phyloP scores from a whole-genome alignment of 2,329 filamentous ascomycete genomes.

The Sporothrix brasiliensis region DNA sequence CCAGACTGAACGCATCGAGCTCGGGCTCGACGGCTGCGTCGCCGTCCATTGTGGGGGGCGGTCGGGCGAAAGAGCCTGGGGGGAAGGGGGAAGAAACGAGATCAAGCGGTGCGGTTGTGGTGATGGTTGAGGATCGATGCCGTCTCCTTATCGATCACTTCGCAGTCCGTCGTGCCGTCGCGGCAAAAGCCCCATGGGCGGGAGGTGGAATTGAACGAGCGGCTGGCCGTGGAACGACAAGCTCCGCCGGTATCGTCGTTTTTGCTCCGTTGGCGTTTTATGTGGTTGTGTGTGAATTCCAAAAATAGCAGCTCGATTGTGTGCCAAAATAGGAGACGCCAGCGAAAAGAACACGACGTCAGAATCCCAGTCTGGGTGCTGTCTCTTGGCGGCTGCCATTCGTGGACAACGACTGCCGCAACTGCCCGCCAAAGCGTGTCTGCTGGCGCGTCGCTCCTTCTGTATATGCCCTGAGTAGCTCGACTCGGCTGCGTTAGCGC shows the following conservation, averaged over 20 bases:
- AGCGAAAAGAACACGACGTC: conserved; percentile 33
- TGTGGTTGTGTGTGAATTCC: background rate
- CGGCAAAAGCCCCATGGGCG: conserved; percentile 30
- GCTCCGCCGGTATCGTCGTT: background rate
- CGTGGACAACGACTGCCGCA: background rate
- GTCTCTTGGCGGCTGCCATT: background rate
- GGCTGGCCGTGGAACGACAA: background rate
- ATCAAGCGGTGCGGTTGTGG: background rate
- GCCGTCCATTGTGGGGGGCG: conserved; percentile 64
- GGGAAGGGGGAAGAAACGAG: background rate
- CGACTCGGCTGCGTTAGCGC: conserved; percentile 2
- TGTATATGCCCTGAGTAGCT: background rate
- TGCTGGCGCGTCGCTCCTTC: conserved; percentile 6
- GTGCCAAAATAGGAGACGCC: conserved; percentile 13
- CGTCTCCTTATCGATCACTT: conserved; percentile 25
- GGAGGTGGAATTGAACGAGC: background rate
- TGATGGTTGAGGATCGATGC: background rate
- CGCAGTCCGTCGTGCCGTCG: conserved; percentile 26
- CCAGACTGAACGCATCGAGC: conserved; percentile 84
- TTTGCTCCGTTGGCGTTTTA: background rate
- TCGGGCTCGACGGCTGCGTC: conserved; percentile 69
- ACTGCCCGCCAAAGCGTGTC: background rate
- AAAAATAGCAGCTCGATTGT: background rate
- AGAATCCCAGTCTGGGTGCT: conserved; percentile 19
- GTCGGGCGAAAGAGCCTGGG: conserved; percentile 6